These are phyloP conservation scores for Sporobolomyces phaffii DNA, from an alignment of 768 basidiomycete species.

Conservation along the genomic window DNA sequence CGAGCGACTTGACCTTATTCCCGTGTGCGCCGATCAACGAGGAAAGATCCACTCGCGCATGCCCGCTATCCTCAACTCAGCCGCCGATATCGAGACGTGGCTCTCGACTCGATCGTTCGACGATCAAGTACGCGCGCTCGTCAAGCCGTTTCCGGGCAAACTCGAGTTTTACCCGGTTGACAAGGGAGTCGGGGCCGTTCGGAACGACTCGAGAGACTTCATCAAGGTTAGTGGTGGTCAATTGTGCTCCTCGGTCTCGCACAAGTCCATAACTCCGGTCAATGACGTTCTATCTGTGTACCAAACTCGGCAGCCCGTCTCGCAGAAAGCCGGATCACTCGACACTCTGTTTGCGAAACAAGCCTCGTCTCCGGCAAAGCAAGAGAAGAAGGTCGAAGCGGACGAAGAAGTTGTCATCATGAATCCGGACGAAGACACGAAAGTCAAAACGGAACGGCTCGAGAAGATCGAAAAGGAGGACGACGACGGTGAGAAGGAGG, in stretches of 20 bases:
- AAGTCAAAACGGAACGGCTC: constrained; percentile 45
- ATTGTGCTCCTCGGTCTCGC: too few species aligned
- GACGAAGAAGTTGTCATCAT: constrained; percentile 53
- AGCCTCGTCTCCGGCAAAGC: constrained; percentile 23
- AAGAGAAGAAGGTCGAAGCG: not conserved
- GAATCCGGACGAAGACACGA: constrained; percentile 58
- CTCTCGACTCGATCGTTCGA: constrained; percentile 65
- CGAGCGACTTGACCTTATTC: not conserved
- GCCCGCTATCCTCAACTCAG: constrained; percentile 64
- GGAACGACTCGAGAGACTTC: constrained; percentile 71
- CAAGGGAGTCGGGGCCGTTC: constrained; percentile 63
- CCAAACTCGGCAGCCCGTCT: constrained; percentile 23
- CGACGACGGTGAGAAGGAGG: constrained; percentile 52
- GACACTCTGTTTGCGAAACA: constrained; percentile 73
- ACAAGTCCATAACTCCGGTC: too few species aligned
- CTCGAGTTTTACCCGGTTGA: constrained; percentile 61
- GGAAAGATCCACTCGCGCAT: constrained; percentile 71
- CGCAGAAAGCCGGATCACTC: constrained; percentile 44
- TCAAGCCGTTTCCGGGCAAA: constrained; percentile 60
- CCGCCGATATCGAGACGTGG: constrained; percentile 64
- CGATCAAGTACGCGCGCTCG: constrained; percentile 55
- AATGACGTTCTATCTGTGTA: too few species aligned
- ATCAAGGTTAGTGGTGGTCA: constrained; percentile 48
- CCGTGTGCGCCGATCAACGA: not conserved
- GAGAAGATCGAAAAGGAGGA: constrained; percentile 60